Conservation (phyloP, 257 asterid genomes). For the Solanum etuberosum region DNA sequence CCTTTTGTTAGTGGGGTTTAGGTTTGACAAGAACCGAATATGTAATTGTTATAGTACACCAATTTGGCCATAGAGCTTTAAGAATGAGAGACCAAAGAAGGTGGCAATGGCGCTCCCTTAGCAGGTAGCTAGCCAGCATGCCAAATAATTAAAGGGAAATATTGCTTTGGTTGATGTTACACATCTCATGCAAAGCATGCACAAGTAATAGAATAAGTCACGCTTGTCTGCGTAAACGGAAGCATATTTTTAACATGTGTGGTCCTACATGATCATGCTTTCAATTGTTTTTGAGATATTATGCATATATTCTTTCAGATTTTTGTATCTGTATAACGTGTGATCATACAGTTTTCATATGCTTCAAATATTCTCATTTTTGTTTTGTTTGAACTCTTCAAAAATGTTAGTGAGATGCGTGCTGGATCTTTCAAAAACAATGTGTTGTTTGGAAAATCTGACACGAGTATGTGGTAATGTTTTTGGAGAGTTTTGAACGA, state of each 20-base stretch:
- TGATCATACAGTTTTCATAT: neutral
- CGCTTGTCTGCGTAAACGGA: neutral
- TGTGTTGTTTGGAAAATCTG: neutral
- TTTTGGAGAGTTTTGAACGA: neutral
- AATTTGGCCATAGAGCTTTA: neutral
- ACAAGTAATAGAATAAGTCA: neutral
- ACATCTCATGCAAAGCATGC: slow-evolving; percentile 4
- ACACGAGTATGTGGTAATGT: neutral
- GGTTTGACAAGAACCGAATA: neutral
- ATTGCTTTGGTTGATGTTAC: neutral
- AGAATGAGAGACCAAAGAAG: neutral
- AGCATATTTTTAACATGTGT: neutral
- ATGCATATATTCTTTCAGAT: neutral
- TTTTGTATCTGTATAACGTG: neutral
- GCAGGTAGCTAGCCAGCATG: neutral
- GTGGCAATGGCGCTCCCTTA: neutral
- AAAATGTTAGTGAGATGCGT: neutral
- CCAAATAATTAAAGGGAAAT: neutral
- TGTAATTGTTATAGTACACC: neutral
- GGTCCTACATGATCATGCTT: neutral
- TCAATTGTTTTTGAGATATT: neutral
- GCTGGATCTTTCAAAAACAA: neutral
- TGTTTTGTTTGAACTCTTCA: neutral
- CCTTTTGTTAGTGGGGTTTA: neutral
- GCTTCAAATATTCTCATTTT: neutral